Evolutionary conservation across 306 rosid species (phyloP), one percentile per base, ranked within the genome.

Genomic region (Hippophae rhamnoides): DNA sequence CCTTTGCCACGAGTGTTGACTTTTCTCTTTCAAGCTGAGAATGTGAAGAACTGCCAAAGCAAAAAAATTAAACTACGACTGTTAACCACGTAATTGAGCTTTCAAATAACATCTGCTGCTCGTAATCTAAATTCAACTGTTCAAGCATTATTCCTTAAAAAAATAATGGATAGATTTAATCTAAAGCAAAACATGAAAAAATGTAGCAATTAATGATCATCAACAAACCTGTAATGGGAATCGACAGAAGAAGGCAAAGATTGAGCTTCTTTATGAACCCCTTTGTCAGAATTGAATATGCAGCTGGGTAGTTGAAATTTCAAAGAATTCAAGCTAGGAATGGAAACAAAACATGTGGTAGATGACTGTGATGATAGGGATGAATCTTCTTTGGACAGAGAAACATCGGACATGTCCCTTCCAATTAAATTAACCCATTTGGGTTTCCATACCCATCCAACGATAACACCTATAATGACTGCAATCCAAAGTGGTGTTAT

Each of bases 361-460:
- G 48, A 49, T 2, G 66, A 18, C 9, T 63, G 47, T n/a, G 79
- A 64, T 4, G 76, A 8, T 2, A 73, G 52, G 31, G 69, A 44
- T 31, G 66, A 52, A 38, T 56, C 70, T 25, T 66, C 71, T 18
- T 57, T 75, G 0, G 83, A 64, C 59, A 50, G 61, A 6, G 72
- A 61, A 48, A 62, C 65, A 59, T 60, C 73, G 41, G 67, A 67
- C 62, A 60, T 13, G 47, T 76, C 78, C 47, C 75, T 38, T 6
- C 78, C 73, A 13, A 66, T 69, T 66, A 70, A 75, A 50, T 26
- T 60, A 26, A 81, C 99, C 99, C 99, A 92, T 68, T 79, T 82
- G 10, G 99, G 99, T n/a, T 74, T 84, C 99, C 99, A 88, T 1
- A 81, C 75, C 99, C 99, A 92, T 25, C 99, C 99, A 46, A 92